A percentile compares a stretch with the other conserved stretches of the same genome.
These are phyloP conservation scores for Drechslerella dactyloides DNA, from an alignment of 2,329 filamentous ascomycete genomes.

Conservation along the genomic window DNA sequence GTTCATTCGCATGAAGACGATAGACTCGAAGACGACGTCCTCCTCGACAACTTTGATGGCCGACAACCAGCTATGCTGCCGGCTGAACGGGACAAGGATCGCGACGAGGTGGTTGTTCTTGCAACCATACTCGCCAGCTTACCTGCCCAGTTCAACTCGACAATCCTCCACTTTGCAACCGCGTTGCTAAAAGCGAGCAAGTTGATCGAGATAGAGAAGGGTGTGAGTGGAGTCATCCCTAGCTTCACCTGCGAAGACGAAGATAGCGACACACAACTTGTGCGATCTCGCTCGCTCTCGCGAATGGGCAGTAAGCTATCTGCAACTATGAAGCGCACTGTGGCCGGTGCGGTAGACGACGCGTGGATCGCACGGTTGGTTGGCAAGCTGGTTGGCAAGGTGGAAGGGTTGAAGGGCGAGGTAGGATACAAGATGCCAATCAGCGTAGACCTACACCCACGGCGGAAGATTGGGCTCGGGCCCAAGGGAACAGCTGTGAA, in stretches of 20 bases:
- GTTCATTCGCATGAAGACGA: slow-evolving; percentile 56
- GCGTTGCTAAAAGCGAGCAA: slow-evolving; percentile 67
- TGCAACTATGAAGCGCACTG: slow-evolving; percentile 61
- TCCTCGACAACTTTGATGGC: slow-evolving; percentile 40
- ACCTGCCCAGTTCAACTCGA: slow-evolving; percentile 63
- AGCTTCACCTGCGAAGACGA: slow-evolving; percentile 7
- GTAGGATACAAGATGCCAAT: slow-evolving; percentile 63
- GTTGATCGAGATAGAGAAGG: slow-evolving; percentile 64
- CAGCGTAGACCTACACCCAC: slow-evolving; percentile 59
- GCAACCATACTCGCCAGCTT: slow-evolving; percentile 60
- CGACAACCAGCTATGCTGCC: slow-evolving; percentile 8
- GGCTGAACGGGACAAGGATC: slow-evolving; percentile 57
- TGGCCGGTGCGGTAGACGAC: slow-evolving; percentile 63
- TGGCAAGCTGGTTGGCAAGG: slow-evolving; percentile 62
- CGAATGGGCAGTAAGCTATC: slow-evolving; percentile 58
- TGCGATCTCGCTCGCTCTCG: slow-evolving; percentile 53
- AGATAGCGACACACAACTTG: slow-evolving; percentile 24
- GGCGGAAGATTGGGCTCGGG: slow-evolving; percentile 35
- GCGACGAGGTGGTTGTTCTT: slow-evolving; percentile 62
- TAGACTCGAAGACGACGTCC: slow-evolving; percentile 30
- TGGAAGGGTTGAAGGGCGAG: slow-evolving; percentile 63
- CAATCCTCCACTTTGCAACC: slow-evolving; percentile 64
- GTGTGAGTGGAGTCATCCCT: slow-evolving; percentile 55
- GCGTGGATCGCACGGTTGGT: slow-evolving; percentile 65
- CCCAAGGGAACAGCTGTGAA: slow-evolving; percentile 41